These are phyloP conservation scores for Trichoderma atrobrunneum DNA, from an alignment of 2,329 filamentous ascomycete species.

Conservation along the genomic window DNA sequence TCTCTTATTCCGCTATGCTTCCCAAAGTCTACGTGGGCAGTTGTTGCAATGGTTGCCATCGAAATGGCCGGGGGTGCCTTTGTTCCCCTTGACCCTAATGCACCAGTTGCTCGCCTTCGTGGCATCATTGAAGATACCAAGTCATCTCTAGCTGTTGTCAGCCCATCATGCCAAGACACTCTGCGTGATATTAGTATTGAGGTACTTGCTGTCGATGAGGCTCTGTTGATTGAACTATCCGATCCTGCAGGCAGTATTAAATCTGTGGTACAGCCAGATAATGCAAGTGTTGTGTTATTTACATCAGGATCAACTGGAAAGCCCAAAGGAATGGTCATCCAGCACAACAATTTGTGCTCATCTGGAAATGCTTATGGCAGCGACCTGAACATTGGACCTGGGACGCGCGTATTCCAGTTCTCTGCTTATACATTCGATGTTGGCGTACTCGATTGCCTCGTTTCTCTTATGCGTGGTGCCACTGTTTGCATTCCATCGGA, in stretches of 20 bases:
- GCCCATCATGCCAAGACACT: conserved; percentile 1
- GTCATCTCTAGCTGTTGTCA: conserved; percentile 1
- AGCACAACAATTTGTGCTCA: conserved; percentile 16
- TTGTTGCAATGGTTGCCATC: conserved; percentile 22
- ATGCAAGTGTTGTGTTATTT: conserved; percentile 17
- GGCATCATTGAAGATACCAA: conserved; percentile 13
- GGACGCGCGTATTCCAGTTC: conserved; percentile 22
- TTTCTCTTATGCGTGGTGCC: conserved; percentile 22
- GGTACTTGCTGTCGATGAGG: conserved; percentile 14
- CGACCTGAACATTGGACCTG: conserved; percentile 11
- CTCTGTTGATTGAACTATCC: conserved; percentile 4
- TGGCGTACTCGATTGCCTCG: conserved; percentile 22
- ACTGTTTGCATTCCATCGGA: conserved; percentile 24
- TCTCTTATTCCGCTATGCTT: conserved; percentile 23
- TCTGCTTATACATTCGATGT: conserved; percentile 25
- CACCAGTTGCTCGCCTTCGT: conserved; percentile 12
- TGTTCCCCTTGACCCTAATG: conserved; percentile 23
- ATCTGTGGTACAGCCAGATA: background rate
- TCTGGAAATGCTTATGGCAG: conserved; percentile 12
- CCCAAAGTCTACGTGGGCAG: conserved; percentile 22
- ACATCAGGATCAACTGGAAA: conserved; percentile 17
- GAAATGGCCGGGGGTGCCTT: conserved; percentile 24
- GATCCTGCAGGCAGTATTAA: conserved; percentile 12
- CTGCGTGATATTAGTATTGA: background rate
- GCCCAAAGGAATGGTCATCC: conserved; percentile 16